phyloP scores from a whole-genome alignment of 2,329 filamentous ascomycete genomes.

The Aureobasidium mangrovei region DNA sequence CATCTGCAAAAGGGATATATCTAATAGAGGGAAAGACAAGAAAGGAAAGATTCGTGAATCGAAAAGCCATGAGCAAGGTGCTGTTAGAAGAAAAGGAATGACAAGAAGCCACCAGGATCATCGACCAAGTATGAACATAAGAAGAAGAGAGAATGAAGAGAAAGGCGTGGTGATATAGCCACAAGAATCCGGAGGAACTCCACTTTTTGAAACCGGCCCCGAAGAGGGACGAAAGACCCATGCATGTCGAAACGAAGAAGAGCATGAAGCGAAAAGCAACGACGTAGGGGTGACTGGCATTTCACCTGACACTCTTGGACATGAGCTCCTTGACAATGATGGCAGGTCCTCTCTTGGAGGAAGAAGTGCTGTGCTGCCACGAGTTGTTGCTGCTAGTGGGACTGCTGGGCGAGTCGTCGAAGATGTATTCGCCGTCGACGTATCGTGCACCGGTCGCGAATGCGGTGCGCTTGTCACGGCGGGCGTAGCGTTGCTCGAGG shows the following conservation, averaged over 20 bases:
- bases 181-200: no score
- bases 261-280: neutral
- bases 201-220: neutral
- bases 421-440: conserved; percentile 92
- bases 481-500: conserved; percentile 90
- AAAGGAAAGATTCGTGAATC: no score
- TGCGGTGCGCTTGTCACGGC: conserved; percentile 78
- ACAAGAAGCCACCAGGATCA: neutral
- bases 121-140: neutral
- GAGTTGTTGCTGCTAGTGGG: neutral
- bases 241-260: neutral
- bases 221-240: neutral
- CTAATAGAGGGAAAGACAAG: no score
- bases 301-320: conserved; percentile 6
- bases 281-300: neutral
- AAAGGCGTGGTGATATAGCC: neutral
- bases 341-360: neutral
- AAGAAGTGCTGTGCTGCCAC: neutral
- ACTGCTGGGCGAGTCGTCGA: conserved; percentile 30
- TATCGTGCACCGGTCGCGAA: conserved; percentile 86
- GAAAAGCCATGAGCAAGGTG: no score
- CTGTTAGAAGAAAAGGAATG: no score
- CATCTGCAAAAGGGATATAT: no score
- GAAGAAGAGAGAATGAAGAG: neutral
- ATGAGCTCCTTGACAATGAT: conserved; percentile 9